Percentiles rank a stretch among this genome's conserved stretches.
Conservation (phyloP, 305 asterid species). For the Fraxinus sp. region DNA sequence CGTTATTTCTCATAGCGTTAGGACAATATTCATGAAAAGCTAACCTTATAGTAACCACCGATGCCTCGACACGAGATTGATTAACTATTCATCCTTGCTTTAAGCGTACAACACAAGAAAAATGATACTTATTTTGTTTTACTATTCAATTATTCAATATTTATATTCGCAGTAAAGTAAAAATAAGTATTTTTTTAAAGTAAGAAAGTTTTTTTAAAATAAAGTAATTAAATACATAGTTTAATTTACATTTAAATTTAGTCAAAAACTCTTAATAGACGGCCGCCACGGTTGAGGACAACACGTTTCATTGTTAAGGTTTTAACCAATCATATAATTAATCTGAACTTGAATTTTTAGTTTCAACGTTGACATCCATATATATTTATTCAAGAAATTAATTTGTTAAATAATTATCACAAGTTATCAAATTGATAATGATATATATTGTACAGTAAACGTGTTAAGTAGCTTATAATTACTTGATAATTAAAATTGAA, state of each 20-base stretch:
- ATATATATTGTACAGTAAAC: background rate
- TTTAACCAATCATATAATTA: too few species aligned
- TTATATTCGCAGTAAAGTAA: background rate
- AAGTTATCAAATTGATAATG: background rate
- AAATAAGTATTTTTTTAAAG: background rate
- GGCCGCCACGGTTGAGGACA: background rate
- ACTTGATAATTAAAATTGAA: too few species aligned
- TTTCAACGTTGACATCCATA: too few species aligned
- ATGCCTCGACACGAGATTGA: background rate
- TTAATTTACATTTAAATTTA: too few species aligned
- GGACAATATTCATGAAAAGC: background rate
- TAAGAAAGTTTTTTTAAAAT: too few species aligned
- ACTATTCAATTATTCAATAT: background rate
- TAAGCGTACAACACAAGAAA: background rate
- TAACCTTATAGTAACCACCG: background rate
- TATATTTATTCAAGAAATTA: too few species aligned
- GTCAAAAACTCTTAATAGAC: background rate
- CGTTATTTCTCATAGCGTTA: background rate
- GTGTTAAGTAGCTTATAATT: too few species aligned
- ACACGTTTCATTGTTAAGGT: background rate
- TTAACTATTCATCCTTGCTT: background rate
- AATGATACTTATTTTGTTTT: too few species aligned
- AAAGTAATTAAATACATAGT: too few species aligned
- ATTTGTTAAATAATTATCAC: too few species aligned
- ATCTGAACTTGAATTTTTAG: too few species aligned